A percentile compares a stretch with the other conserved stretches of the same genome.
Evolutionary conservation across 2,329 filamentous ascomycete species (phyloP).

Genomic region (Penicillium janthinellum): DNA sequence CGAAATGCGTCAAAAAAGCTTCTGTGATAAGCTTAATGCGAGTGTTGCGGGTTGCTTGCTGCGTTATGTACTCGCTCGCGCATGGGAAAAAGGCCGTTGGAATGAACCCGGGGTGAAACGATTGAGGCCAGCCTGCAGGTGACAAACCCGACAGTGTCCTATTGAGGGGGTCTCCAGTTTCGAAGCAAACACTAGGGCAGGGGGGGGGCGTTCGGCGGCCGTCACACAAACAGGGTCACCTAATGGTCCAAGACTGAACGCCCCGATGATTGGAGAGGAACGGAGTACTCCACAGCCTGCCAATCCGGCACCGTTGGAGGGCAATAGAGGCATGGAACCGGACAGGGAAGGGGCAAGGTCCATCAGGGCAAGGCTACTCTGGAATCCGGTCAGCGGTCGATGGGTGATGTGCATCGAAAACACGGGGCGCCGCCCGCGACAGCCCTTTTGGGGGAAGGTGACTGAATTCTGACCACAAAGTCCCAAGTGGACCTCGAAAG

Average conservation of each 20-base stretch:
- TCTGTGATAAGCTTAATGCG: not conserved
- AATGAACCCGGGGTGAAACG: conserved; percentile 4
- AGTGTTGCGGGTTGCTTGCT: conserved; percentile 1
- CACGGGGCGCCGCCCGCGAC: not conserved
- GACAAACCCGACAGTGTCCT: not conserved
- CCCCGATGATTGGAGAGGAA: conserved; percentile 8
- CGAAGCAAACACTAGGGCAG: conserved; percentile 11
- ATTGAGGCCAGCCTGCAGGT: conserved; percentile 17
- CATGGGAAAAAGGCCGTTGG: conserved; percentile 5
- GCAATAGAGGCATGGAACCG: conserved; percentile 4
- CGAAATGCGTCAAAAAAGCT: not conserved
- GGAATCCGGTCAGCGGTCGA: conserved; percentile 1
- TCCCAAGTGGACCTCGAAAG: not conserved
- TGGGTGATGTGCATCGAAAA: conserved; percentile 1
- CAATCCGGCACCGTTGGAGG: conserved; percentile 8
- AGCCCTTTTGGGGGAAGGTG: not conserved
- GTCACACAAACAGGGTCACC: conserved; percentile 24
- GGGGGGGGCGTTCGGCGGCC: conserved; percentile 4
- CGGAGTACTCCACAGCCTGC: not conserved
- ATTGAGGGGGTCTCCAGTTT: conserved; percentile 3
- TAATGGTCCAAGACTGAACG: conserved; percentile 18
- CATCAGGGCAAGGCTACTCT: conserved; percentile 10
- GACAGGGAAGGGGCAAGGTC: conserved; percentile 2
- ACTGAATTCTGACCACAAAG: not conserved
- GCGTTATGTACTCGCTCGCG: conserved; percentile 10